Percentiles rank a stretch among this genome's conserved stretches.
These are phyloP conservation scores for Durotheca rogersii DNA, from an alignment of 495 filamentous ascomycete species.

Conservation along the genomic window DNA sequence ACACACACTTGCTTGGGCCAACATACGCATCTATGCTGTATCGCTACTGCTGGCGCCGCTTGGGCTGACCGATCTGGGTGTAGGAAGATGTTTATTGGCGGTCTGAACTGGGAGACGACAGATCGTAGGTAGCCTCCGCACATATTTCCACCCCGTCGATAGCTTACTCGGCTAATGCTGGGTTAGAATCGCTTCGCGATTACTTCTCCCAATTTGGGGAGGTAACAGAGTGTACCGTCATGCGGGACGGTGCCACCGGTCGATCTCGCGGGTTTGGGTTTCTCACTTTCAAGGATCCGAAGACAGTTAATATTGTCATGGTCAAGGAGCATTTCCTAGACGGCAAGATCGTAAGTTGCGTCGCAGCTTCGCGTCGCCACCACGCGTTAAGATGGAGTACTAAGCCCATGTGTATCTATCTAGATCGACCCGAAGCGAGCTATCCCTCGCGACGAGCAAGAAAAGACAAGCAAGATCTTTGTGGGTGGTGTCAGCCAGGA, in stretches of 20 bases:
- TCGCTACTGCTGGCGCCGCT: conserved; percentile 16
- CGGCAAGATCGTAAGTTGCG: conserved; percentile 86
- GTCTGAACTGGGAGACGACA: conserved; percentile 98
- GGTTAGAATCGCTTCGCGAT: conserved; percentile 88
- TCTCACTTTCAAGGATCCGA: conserved; percentile 94
- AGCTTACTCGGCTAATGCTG: conserved; percentile 14
- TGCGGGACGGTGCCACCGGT: conserved; percentile 92
- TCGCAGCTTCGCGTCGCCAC: not conserved
- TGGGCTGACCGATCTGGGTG: conserved; percentile 37
- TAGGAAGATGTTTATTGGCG: conserved; percentile 99
- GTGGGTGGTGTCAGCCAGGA: conserved; percentile 98
- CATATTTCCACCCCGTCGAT: not conserved
- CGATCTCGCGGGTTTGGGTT: conserved; percentile 96
- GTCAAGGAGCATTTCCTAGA: conserved; percentile 98
- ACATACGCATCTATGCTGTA: conserved; percentile 14
- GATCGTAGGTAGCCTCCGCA: conserved; percentile 68
- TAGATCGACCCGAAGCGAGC: conserved; percentile 98
- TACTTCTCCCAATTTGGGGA: conserved; percentile 99
- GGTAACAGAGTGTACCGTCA: conserved; percentile 95
- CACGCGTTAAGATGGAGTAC: not conserved
- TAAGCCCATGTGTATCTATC: conserved; percentile 11
- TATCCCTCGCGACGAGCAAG: conserved; percentile 96
- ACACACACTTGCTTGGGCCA: conserved; percentile 19
- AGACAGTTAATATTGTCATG: conserved; percentile 98
- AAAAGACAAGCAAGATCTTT: conserved; percentile 97